Evolutionary conservation across 192 early-diverging fungal species (phyloP), one percentile per base, ranked within the genome.

Genomic region (Entomortierella parvispora): DNA sequence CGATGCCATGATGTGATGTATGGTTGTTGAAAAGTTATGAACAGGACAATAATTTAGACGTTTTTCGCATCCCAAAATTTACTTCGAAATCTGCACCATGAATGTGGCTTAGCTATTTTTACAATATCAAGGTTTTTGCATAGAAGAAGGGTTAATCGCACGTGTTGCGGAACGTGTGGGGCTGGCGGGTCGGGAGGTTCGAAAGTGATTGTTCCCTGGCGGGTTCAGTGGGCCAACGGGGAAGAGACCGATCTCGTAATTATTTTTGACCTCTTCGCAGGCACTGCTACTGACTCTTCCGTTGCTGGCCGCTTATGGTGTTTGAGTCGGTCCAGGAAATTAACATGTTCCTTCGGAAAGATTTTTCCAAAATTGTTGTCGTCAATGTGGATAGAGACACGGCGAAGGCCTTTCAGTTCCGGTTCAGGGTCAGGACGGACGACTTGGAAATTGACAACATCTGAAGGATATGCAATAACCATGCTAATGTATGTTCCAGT

Each of bases 1-100:
- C 14, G 80, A 66, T 60, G 68, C 66, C 26, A 53, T 61, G 15
- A 1, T 59, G 43, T 44, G 17, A 45, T 44, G 40, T 45, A 22
- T 7, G 7, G 9, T 26, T 31, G 54, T 4, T n/a, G n/a, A n/a
- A n/a, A n/a, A n/a, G 7, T 29, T 23, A 44, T 18, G 33, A 9
- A 52, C 0, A 15, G 20, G 22, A 46, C n/a, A 42, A 43, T 23
- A 18, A 20, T 29, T 23, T 20, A 33, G 10, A 9, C 23, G 51
- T 53, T 15, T 17, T 25, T 8, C 22, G 15, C 6, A 18, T 4
- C 17, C 45, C 10, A n/a, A n/a, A n/a, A n/a, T n/a, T n/a, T n/a
- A n/a, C n/a, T n/a, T n/a, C n/a, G n/a, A n/a, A n/a, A n/a, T n/a
- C n/a, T n/a, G n/a, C n/a, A n/a, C n/a, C n/a, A n/a, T n/a, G n/a